These are phyloP conservation scores for Entomortierella chlamydospora DNA, from an alignment of 192 early-diverging fungal genomes.

Conservation along the genomic window DNA sequence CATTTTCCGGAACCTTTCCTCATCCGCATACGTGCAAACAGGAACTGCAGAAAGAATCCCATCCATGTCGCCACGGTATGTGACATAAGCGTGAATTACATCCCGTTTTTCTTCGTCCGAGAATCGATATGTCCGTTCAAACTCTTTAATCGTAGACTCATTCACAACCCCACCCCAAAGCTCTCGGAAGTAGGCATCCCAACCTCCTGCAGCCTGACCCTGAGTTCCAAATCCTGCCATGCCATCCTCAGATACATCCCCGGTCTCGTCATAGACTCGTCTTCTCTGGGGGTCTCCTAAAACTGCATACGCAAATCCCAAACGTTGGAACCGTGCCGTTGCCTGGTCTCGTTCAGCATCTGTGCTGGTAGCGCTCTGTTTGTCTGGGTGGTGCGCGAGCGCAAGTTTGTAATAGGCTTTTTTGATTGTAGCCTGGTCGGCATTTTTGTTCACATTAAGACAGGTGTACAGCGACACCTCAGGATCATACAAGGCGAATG, in stretches of 20 bases:
- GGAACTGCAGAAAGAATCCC: conserved; percentile 72
- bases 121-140: conserved; percentile 75
- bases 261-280: conserved; percentile 81
- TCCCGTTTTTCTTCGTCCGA: conserved; percentile 82
- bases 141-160: conserved; percentile 79
- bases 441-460: conserved; percentile 75
- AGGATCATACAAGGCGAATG: conserved; percentile 47
- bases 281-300: conserved; percentile 75
- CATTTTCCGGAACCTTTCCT: conserved; percentile 69
- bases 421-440: conserved; percentile 82
- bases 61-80: conserved; percentile 78
- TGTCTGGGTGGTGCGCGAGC: conserved; percentile 89
- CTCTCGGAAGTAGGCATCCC: conserved; percentile 86
- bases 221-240: conserved; percentile 57
- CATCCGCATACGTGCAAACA: conserved; percentile 72
- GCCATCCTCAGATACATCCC: conserved; percentile 60
- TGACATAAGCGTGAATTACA: conserved; percentile 72
- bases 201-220: conserved; percentile 67
- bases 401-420: conserved; percentile 91
- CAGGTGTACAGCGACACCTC: conserved; percentile 78
- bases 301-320: conserved; percentile 81
- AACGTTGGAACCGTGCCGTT: conserved; percentile 78
- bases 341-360: conserved; percentile 70
- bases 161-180: conserved; percentile 80
- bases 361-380: conserved; percentile 72